Percentiles rank a stretch among this genome's conserved stretches.
Conservation (phyloP, 169 alveolate genomes). For the Theileria parva region DNA sequence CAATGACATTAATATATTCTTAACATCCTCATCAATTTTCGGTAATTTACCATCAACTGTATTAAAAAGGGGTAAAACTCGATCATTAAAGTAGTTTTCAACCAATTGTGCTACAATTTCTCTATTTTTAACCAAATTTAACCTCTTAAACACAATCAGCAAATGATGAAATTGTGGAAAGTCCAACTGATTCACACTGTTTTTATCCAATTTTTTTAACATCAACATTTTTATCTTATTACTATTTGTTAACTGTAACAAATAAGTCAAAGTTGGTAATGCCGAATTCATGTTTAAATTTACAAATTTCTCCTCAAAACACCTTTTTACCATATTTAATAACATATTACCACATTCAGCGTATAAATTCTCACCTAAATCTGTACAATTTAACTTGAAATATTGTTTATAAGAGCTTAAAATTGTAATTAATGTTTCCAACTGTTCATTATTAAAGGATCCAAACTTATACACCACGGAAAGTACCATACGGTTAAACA, state of each 20-base stretch:
- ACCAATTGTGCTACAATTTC: constrained; percentile 30
- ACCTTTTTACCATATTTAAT: constrained; percentile 29
- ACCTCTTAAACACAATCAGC: constrained; percentile 29
- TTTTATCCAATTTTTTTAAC: constrained; percentile 18
- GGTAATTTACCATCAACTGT: background rate
- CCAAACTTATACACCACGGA: constrained; percentile 43
- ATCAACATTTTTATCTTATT: constrained; percentile 26
- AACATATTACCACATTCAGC: constrained; percentile 60
- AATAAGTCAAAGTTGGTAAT: constrained; percentile 35
- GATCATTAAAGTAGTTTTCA: background rate
- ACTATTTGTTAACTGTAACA: constrained; percentile 39
- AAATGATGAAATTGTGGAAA: constrained; percentile 23
- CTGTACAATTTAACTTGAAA: constrained; percentile 22
- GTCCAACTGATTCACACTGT: constrained; percentile 8
- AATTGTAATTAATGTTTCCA: constrained; percentile 27
- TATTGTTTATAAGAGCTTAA: constrained; percentile 39
- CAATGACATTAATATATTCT: background rate
- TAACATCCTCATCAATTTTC: background rate
- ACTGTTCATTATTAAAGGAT: constrained; percentile 24
- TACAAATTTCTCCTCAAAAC: constrained; percentile 30
- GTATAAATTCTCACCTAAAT: constrained; percentile 44
- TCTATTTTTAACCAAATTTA: constrained; percentile 27
- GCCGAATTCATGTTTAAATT: constrained; percentile 23
- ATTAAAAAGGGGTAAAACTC: background rate
- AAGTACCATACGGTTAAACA: constrained; percentile 21